Base-by-base conservation (phyloP, 2,329 filamentous ascomycete genomes). In the Nemania sp. region DNA sequence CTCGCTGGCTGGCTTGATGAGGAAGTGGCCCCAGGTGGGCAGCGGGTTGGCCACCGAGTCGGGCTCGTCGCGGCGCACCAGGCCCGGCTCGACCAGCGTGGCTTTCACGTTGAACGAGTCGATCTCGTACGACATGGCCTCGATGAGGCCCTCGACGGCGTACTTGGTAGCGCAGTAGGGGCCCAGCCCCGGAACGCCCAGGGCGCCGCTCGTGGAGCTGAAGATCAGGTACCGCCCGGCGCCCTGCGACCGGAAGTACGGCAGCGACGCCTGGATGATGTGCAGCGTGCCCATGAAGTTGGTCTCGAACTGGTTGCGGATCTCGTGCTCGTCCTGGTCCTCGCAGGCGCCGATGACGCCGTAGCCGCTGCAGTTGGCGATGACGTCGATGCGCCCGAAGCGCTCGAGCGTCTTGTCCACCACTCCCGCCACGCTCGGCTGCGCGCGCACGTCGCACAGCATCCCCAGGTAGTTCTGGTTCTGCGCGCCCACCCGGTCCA, bases 161-260 rank as follows among this genome's bases (percentile, higher is more conserved):
- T 97, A 97, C 71, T 97, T 99, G 14, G 91, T 96, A 1, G 94
- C 94, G 72, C 93, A 97, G 68, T 96, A 97, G 0, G 93, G 93
- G 0, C 93, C 93, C 5, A 97, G 74, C 0, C 94, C 94, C 0
- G 94, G 94, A 0, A 97, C 91, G 2, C 93, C 94, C n/a, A 97
- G 80, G 0, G 93, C 90, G 4, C 94, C 94, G 26, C 89, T 89
- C 0, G 91, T 97, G 7, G 89, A 94, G 68, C 91, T 96, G 74
- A 97, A 97, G 59, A 97, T 96, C 45, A 97, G 79, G 70, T 97
- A 97, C 24, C 92, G 83, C 1, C 94, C 94, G 1, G 77, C 78
- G 19, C 81, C 80, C 60, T 90, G 86, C 59, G 86, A 80, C 46
- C 93, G 86, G 64, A 97, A 95, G 73, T 96, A 91, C 0, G 92